A percentile compares a stretch with the other conserved stretches of the same genome.
These are phyloP conservation scores for Daldinia loculata DNA, from an alignment of 495 filamentous ascomycete species.

Conservation along the genomic window DNA sequence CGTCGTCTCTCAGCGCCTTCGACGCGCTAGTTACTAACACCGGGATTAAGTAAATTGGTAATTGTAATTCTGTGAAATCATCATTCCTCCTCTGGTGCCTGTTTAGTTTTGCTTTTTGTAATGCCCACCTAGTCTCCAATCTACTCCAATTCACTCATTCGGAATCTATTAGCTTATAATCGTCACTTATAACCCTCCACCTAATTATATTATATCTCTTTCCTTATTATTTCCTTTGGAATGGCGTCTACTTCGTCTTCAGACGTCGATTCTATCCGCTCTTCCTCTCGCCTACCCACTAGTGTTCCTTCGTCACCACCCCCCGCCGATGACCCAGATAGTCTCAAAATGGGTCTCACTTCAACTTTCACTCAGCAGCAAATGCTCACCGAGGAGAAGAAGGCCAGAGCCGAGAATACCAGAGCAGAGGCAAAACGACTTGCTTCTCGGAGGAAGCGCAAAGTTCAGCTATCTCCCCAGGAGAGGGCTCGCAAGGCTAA, in stretches of 20 bases:
- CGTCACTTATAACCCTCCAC: not conserved
- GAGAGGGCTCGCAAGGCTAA: conserved; percentile 62
- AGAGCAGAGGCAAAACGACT: conserved; percentile 57
- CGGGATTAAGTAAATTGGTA: conserved; percentile 10
- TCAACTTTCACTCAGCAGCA: conserved; percentile 43
- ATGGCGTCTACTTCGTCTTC: conserved; percentile 48
- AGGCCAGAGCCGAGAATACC: conserved; percentile 60
- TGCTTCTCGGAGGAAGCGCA: conserved; percentile 54
- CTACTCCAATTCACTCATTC: not conserved
- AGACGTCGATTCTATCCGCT: conserved; percentile 43
- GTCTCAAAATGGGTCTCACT: conserved; percentile 47
- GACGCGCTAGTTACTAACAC: conserved; percentile 34
- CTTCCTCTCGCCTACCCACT: conserved; percentile 50
- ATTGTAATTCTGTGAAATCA: conserved; percentile 32
- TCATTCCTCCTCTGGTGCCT: conserved; percentile 11
- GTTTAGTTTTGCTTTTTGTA: conserved; percentile 6
- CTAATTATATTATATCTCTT: not conserved
- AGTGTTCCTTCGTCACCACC: conserved; percentile 58
- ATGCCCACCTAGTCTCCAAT: not conserved
- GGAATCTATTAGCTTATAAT: not conserved
- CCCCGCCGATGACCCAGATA: conserved; percentile 16
- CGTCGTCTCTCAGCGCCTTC: conserved; percentile 36
- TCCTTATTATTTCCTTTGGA: not conserved
- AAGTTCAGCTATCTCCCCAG: conserved; percentile 57
- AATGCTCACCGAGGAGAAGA: conserved; percentile 52